Conservation (phyloP, 2,329 filamentous ascomycete species). For the Diaporthe eres region DNA sequence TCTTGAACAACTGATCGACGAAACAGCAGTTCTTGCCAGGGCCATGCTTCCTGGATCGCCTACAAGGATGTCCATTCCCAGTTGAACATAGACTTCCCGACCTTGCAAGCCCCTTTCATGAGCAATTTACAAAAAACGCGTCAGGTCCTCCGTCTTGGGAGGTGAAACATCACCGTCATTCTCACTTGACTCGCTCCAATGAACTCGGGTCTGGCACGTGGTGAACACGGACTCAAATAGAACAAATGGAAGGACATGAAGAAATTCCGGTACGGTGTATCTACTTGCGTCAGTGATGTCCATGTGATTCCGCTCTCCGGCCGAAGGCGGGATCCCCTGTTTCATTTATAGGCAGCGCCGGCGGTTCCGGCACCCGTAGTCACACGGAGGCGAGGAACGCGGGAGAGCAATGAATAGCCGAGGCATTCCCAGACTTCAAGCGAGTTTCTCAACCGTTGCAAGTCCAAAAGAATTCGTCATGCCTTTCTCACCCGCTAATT, state of each 20-base stretch:
- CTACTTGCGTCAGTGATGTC: background rate
- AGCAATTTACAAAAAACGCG: constrained; percentile 13
- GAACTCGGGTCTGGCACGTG: background rate
- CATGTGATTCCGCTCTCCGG: background rate
- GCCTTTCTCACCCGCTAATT: too few species aligned
- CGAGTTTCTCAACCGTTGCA: background rate
- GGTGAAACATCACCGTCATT: constrained; percentile 7
- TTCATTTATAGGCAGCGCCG: constrained; percentile 1
- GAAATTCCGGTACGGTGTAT: background rate
- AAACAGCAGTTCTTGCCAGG: constrained; percentile 2
- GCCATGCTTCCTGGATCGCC: constrained; percentile 4
- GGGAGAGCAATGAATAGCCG: background rate
- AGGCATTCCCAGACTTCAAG: background rate
- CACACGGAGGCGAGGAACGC: background rate
- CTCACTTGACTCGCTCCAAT: background rate
- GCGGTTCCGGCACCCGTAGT: background rate
- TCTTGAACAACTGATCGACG: background rate
- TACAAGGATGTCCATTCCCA: background rate
- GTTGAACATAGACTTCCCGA: too few species aligned
- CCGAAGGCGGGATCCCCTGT: constrained; percentile 4
- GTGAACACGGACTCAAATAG: background rate
- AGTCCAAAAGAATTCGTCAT: background rate
- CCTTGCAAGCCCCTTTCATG: background rate
- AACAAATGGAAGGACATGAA: background rate
- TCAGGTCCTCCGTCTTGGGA: background rate